Conservation (phyloP, 768 basidiomycete genomes). For the Trametes punicea region DNA sequence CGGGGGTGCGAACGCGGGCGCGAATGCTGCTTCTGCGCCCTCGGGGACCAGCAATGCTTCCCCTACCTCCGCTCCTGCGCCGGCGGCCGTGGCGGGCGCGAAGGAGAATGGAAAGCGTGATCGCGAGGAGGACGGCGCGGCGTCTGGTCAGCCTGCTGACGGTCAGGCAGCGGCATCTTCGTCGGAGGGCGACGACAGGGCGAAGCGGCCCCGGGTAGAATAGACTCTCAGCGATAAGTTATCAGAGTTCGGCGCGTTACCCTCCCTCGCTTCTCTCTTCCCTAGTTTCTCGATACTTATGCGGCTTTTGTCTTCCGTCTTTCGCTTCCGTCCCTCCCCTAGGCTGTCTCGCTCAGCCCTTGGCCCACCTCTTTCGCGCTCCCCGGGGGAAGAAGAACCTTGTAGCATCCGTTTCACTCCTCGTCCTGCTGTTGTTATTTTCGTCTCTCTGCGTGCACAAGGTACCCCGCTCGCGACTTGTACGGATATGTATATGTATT, state of each 20-base stretch:
- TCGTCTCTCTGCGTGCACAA: neutral
- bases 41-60: too few relatives aligned
- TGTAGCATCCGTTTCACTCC: neutral
- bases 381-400: too few relatives aligned
- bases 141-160: constrained; percentile 8
- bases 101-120: constrained; percentile 23
- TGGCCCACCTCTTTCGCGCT: too few relatives aligned
- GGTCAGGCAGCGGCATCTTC: constrained; percentile 7
- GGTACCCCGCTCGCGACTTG: neutral
- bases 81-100: neutral
- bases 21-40: constrained; percentile 1
- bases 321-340: too few relatives aligned
- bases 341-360: too few relatives aligned
- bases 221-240: too few relatives aligned
- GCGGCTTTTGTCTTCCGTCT: too few relatives aligned
- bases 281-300: too few relatives aligned
- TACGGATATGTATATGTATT: constrained; percentile 4
- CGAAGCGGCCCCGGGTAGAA: constrained; percentile 27
- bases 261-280: too few relatives aligned
- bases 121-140: constrained; percentile 8
- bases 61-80: neutral
- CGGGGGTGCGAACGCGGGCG: neutral
- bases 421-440: neutral
- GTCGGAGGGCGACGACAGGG: constrained; percentile 22
- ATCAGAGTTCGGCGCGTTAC: too few relatives aligned